phyloP scores from a whole-genome alignment of 2,329 filamentous ascomycete species.

The Fusarium coffeatum region DNA sequence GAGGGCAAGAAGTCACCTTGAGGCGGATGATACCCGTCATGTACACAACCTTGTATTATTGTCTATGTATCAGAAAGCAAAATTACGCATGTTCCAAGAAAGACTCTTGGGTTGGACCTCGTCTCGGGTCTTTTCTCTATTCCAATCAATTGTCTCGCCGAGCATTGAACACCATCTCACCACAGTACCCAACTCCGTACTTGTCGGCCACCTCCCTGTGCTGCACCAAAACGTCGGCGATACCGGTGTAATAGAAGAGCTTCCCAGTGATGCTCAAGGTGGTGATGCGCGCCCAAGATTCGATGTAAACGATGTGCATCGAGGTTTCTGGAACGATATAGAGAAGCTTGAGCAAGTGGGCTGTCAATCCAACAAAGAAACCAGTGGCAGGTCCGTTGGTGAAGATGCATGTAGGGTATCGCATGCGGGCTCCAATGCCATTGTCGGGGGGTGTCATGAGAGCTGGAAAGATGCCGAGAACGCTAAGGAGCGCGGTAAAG shows the following conservation, averaged over 20 bases:
- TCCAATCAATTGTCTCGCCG: conserved; percentile 43
- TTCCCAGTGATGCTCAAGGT: conserved; percentile 86
- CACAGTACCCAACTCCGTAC: conserved; percentile 54
- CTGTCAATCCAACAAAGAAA: conserved; percentile 74
- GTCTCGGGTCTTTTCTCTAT: background rate
- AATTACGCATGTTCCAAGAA: conserved; percentile 32
- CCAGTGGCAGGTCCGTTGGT: conserved; percentile 92
- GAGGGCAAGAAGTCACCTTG: conserved; percentile 32
- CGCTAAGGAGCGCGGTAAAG: conserved; percentile 72
- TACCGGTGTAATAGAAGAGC: conserved; percentile 70
- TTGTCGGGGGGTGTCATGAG: conserved; percentile 56
- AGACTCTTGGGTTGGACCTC: background rate
- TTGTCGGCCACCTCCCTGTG: conserved; percentile 72
- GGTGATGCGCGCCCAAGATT: conserved; percentile 90
- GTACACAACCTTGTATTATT: conserved; percentile 43
- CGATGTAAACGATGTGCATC: conserved; percentile 85
- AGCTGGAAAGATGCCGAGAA: conserved; percentile 70
- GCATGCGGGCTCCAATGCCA: conserved; percentile 40
- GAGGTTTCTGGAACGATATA: conserved; percentile 60
- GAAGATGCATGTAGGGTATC: conserved; percentile 79
- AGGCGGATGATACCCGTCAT: conserved; percentile 41
- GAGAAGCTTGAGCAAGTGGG: conserved; percentile 61
- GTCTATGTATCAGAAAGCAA: conserved; percentile 40
- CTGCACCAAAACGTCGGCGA: conserved; percentile 87
- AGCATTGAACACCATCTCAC: conserved; percentile 56